These are phyloP conservation scores for Lodderomyces theae DNA, from an alignment of 1,139 yeast species.

Conservation along the genomic window DNA sequence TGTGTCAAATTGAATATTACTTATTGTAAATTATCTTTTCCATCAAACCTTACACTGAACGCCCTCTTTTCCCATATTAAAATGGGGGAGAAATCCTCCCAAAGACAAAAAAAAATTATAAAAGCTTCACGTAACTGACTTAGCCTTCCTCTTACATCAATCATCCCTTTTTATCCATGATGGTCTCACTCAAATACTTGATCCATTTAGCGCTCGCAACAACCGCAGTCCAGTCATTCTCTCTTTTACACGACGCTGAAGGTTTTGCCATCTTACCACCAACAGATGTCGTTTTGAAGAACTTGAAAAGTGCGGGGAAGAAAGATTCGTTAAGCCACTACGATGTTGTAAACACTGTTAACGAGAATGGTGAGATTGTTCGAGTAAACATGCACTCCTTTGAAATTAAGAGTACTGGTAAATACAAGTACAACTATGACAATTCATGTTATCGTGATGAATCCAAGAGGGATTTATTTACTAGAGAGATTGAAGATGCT, in stretches of 20 bases:
- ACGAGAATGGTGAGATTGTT: constrained; percentile 16
- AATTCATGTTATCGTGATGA: constrained; percentile 13
- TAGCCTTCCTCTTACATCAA: not conserved
- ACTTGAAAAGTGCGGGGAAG: constrained; percentile 13
- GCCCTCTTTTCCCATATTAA: too few relatives aligned
- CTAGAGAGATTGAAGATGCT: constrained; percentile 14
- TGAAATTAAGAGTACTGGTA: constrained; percentile 14
- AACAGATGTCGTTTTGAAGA: constrained; percentile 15
- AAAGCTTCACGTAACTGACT: too few relatives aligned
- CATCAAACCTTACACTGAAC: too few relatives aligned
- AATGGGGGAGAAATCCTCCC: not conserved
- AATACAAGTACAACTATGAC: constrained; percentile 15
- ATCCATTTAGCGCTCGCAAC: constrained; percentile 11
- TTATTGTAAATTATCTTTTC: not conserved
- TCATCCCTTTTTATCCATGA: constrained; percentile 5
- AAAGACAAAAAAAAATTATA: too few relatives aligned
- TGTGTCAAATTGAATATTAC: not conserved
- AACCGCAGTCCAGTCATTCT: constrained; percentile 10
- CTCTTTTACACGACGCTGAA: constrained; percentile 13
- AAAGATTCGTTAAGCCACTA: constrained; percentile 12
- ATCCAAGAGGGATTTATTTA: constrained; percentile 11
- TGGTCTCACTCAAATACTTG: constrained; percentile 16
- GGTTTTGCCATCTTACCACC: constrained; percentile 18
- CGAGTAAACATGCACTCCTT: constrained; percentile 16
- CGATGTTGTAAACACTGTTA: constrained; percentile 16